These are phyloP conservation scores for Monosporascus sp. DNA, from an alignment of 2,329 filamentous ascomycete species.

Conservation along the genomic window DNA sequence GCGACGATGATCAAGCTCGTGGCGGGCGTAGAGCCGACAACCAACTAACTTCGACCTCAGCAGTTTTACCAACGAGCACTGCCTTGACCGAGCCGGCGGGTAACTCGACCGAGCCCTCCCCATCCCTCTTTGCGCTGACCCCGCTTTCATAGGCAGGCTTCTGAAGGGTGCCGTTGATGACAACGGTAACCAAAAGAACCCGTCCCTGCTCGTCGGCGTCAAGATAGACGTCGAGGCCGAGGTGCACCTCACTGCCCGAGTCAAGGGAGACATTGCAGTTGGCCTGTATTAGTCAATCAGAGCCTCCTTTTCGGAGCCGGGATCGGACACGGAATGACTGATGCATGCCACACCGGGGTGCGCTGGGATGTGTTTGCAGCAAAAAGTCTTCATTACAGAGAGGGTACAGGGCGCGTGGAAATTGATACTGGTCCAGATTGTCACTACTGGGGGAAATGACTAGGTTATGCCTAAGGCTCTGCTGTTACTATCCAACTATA, in stretches of 20 bases:
- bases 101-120: neutral
- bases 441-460: too few relatives aligned
- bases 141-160: slow-evolving; percentile 38
- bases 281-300: slow-evolving; percentile 43
- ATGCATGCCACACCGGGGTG: neutral
- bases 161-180: slow-evolving; percentile 55
- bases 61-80: neutral
- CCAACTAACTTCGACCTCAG: neutral
- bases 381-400: too few relatives aligned
- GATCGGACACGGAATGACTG: neutral
- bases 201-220: slow-evolving; percentile 56
- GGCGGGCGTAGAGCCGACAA: neutral
- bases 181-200: slow-evolving; percentile 52
- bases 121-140: neutral
- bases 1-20: neutral
- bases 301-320: neutral
- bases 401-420: too few relatives aligned
- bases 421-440: too few relatives aligned
- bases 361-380: neutral
- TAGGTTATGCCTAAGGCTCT: too few relatives aligned
- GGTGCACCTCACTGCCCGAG: slow-evolving; percentile 55
- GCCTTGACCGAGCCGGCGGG: neutral
- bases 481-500: too few relatives aligned
- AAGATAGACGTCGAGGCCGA: slow-evolving; percentile 61
- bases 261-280: slow-evolving; percentile 57